Evolutionary conservation across 345 rosid genomes (phyloP).

Genomic region (Anacardium occidentale): DNA sequence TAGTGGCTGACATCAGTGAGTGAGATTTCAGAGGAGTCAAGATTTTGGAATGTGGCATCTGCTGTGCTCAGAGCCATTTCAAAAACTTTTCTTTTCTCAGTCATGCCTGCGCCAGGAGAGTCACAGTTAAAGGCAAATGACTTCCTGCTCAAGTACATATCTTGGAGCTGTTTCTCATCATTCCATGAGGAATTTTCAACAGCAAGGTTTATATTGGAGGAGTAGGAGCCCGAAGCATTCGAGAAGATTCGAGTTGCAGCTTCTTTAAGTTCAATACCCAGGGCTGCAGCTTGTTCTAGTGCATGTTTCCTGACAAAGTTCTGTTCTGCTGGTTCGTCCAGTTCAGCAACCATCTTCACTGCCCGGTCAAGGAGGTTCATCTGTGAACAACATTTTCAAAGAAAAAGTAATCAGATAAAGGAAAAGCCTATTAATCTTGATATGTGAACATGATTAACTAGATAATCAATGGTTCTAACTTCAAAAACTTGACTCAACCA

Average conservation of each 20-base stretch:
- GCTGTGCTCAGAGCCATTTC: conserved; percentile 96
- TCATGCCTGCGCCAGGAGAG: conserved; percentile 95
- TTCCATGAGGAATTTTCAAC: conserved; percentile 99
- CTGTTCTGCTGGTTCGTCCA: conserved; percentile 82
- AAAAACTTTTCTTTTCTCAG: conserved; percentile 84
- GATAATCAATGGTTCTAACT: too few relatives aligned
- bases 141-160: conserved; percentile 97
- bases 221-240: conserved; percentile 95
- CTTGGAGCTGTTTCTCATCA: conserved; percentile 99
- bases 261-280: conserved; percentile 76
- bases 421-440: not conserved
- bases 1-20: conserved; percentile 98
- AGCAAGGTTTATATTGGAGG: conserved; percentile 88
- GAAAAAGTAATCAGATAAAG: not conserved
- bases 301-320: conserved; percentile 93
- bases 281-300: conserved; percentile 78
- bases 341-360: conserved; percentile 96
- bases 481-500: not conserved
- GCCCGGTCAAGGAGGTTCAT: conserved; percentile 98
- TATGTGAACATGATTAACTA: not conserved
- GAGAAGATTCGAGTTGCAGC: conserved; percentile 98
- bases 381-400: conserved; percentile 30
- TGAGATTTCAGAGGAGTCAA: conserved; percentile 93
- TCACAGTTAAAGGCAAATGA: conserved; percentile 93
- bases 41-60: conserved; percentile 96